phyloP scores from a whole-genome alignment of 106 monocot genomes.

The Alisma plantagoaquatica region DNA sequence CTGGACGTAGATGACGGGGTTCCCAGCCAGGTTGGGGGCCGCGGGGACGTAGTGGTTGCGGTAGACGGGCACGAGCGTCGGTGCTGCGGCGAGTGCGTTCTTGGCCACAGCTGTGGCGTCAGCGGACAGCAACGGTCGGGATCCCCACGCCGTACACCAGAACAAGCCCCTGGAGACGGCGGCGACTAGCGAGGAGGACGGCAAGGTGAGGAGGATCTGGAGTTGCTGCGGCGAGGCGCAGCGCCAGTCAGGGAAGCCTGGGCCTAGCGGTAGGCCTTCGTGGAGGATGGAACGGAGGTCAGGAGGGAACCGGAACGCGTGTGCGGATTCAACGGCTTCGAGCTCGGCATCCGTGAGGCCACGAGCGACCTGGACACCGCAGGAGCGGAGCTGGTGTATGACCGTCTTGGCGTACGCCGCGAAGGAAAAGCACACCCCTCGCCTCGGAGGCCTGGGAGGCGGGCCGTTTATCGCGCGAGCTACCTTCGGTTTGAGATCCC shows the following conservation, averaged over 20 bases:
- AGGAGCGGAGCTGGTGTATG: conserved; percentile 17
- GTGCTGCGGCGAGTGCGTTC: conserved; percentile 7
- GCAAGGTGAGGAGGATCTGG: conserved; percentile 16
- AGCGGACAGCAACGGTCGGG: background rate
- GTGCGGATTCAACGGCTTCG: conserved; percentile 18
- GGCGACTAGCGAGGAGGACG: conserved; percentile 5
- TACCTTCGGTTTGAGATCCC: too few species aligned
- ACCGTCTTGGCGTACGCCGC: conserved; percentile 55
- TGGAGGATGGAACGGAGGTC: conserved; percentile 42
- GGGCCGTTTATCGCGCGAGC: background rate
- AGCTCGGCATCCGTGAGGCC: conserved; percentile 40
- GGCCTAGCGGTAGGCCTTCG: conserved; percentile 39
- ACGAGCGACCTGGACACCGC: conserved; percentile 14
- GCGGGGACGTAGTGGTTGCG: conserved; percentile 34
- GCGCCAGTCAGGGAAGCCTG: conserved; percentile 41
- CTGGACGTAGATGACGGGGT: conserved; percentile 34
- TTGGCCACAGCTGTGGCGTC: conserved; percentile 2
- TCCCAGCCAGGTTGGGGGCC: conserved; percentile 19
- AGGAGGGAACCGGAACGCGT: conserved; percentile 17
- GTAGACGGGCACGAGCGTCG: conserved; percentile 39
- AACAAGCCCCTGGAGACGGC: conserved; percentile 8
- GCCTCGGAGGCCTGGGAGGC: background rate
- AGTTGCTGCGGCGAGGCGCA: conserved; percentile 18
- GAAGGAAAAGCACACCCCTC: conserved; percentile 51
- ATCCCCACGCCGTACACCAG: conserved; percentile 23